Evolutionary conservation across 768 basidiomycete genomes (phyloP).

Genomic region (Hysterangium stoloniferum): DNA sequence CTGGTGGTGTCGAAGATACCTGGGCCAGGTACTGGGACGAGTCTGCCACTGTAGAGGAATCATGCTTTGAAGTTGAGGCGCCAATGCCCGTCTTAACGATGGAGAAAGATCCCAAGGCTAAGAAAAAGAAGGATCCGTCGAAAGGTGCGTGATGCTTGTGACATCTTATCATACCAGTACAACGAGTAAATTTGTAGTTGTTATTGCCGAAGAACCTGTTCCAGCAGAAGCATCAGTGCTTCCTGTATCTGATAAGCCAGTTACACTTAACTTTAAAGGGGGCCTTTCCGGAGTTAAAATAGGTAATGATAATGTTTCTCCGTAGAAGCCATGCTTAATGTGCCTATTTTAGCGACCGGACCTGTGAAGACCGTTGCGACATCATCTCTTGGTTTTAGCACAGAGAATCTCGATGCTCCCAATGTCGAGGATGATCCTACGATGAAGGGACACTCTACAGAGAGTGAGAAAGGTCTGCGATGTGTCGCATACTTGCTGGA

Average conservation of each 20-base stretch:
- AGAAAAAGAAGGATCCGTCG: constrained; percentile 50
- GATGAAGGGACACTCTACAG: constrained; percentile 19
- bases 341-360: neutral
- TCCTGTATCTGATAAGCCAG: constrained; percentile 73
- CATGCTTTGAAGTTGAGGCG: constrained; percentile 73
- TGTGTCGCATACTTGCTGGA: constrained; percentile 10
- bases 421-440: constrained; percentile 33
- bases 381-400: constrained; percentile 54
- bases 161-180: neutral
- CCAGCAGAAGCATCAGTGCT: constrained; percentile 55
- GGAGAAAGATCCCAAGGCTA: constrained; percentile 29
- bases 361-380: constrained; percentile 2
- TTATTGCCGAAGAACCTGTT: constrained; percentile 17
- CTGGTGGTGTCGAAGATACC: constrained; percentile 64
- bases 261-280: constrained; percentile 64
- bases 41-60: constrained; percentile 60
- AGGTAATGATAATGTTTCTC: constrained; percentile 31
- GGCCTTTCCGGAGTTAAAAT: constrained; percentile 14
- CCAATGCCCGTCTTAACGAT: constrained; percentile 28
- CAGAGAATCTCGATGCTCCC: constrained; percentile 40
- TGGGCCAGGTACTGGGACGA: constrained; percentile 95
- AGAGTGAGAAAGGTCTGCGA: constrained; percentile 49
- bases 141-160: constrained; percentile 34
- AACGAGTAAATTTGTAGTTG: constrained; percentile 20
- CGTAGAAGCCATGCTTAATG: constrained; percentile 13